phyloP scores from a whole-genome alignment of 495 filamentous ascomycete species.

The Annulohypoxylon maeteangense region DNA sequence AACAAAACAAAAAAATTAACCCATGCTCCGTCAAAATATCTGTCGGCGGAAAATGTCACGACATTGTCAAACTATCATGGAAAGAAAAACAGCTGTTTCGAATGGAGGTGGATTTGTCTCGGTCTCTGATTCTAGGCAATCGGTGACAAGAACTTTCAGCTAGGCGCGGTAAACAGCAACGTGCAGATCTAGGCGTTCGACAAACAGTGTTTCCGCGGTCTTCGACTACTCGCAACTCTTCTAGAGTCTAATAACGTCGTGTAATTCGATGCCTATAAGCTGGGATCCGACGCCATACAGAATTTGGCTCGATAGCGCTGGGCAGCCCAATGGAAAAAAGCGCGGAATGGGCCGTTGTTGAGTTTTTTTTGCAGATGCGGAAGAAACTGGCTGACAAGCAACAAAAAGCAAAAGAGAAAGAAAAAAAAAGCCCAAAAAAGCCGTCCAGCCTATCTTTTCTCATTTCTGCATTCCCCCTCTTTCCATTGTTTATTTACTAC shows the following conservation, averaged over 20 bases:
- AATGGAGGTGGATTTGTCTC: conserved; percentile 15
- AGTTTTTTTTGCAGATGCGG: conserved; percentile 24
- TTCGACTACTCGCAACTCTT: conserved; percentile 15
- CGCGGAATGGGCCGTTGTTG: conserved; percentile 12
- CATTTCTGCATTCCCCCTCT: conserved; percentile 14
- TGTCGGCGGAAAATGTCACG: conserved; percentile 25
- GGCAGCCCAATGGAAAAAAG: conserved; percentile 30
- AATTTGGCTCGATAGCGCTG: conserved; percentile 36
- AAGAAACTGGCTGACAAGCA: conserved; percentile 25
- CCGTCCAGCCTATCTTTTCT: conserved; percentile 3
- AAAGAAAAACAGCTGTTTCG: conserved; percentile 10
- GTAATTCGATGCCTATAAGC: conserved; percentile 35
- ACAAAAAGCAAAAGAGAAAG: background rate
- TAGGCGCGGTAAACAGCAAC: conserved; percentile 14
- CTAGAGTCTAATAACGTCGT: conserved; percentile 18
- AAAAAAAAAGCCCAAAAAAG: too few relatives aligned
- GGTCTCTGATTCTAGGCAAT: conserved; percentile 19
- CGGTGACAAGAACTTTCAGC: conserved; percentile 9
- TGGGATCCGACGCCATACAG: conserved; percentile 40
- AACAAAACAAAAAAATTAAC: conserved; percentile 31
- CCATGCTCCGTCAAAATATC: conserved; percentile 33
- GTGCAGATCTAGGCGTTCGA: conserved; percentile 22
- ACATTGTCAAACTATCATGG: conserved; percentile 33
- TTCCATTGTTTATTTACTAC: conserved; percentile 12
- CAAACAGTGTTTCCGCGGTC: conserved; percentile 22